Evolutionary conservation across 768 basidiomycete species (phyloP), one percentile per base, ranked within the genome.

Genomic region (Lactarius hatsudake): DNA sequence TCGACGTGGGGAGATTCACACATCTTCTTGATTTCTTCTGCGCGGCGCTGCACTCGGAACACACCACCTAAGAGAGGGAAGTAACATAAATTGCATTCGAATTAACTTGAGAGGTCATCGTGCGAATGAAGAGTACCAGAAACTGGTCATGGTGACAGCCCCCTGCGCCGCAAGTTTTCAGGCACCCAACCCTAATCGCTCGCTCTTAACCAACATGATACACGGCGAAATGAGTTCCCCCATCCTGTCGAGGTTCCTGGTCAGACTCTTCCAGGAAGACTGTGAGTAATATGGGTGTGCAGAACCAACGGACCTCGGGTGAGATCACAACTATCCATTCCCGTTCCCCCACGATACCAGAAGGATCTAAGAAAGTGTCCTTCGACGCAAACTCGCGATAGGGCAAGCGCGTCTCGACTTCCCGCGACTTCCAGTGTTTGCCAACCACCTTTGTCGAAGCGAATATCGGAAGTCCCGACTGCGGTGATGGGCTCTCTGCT

Each of bases 301-400:
- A 15, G 10, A 43, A 34, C 59, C 9, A 20, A 60, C 59, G 30
- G 43, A 65, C 64, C 23, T 7, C 13, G 5, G 59, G 2, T 10
- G 28, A 15, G 18, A 62, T 30, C 18, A 28, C 53, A 28, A 55
- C 17, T 18, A 62, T 15, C 62, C 62, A 55, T 28, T 62, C 62
- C 26, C 62, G 55, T 13, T 62, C 53, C 30, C 51, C 62, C 26
- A 62, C 23, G 3, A 62, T 28, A 18, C 20, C 13, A 4, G 30
- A 18, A 28, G 28, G 13, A 42, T 20, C 9, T 36, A 12, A 38
- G 36, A 42, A 20, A 26, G 38, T 36, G n/a, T 62, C 26, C 28
- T 18, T 55, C 53, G 26, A 30, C 10, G n/a, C 38, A 53, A 53
- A 53, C 26, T 62, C 36, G 9, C 62, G 62, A 62, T 62, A 55